Conservation (phyloP, 2,329 filamentous ascomycete genomes). For the Aspergillus novofumigatus region DNA sequence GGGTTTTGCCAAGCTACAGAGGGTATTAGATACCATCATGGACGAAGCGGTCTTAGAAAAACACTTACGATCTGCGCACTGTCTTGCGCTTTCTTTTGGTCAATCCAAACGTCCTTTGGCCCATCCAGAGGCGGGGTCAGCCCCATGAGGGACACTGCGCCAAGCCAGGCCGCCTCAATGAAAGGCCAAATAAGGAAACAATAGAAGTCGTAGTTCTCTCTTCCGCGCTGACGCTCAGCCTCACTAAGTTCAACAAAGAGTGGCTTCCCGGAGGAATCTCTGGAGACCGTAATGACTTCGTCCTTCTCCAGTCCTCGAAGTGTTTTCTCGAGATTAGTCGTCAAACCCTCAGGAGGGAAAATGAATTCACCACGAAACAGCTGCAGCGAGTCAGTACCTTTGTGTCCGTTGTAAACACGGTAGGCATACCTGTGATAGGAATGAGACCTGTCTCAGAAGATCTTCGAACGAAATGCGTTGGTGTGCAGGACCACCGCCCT, state of each 20-base stretch:
- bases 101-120: slow-evolving; percentile 71
- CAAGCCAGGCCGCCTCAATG: slow-evolving; percentile 90
- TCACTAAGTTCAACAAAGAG: slow-evolving; percentile 72
- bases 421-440: slow-evolving; percentile 64
- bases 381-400: slow-evolving; percentile 33
- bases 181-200: slow-evolving; percentile 99
- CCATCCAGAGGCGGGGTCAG: slow-evolving; percentile 65
- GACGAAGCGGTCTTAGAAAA: too few relatives aligned
- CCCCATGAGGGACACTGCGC: slow-evolving; percentile 81
- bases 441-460: slow-evolving; percentile 74
- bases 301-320: slow-evolving; percentile 73
- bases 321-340: slow-evolving; percentile 75
- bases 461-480: slow-evolving; percentile 74
- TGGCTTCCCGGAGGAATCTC: slow-evolving; percentile 49
- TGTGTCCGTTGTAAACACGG: neutral
- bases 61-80: slow-evolving; percentile 69
- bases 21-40: slow-evolving; percentile 11
- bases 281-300: slow-evolving; percentile 66
- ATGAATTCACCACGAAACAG: slow-evolving; percentile 97
- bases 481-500: slow-evolving; percentile 75
- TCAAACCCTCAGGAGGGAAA: slow-evolving; percentile 81
- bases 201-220: slow-evolving; percentile 98
- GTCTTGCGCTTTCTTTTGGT: slow-evolving; percentile 71
- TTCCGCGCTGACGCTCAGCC: slow-evolving; percentile 68
- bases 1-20: slow-evolving; percentile 77